Conservation (phyloP, 495 filamentous ascomycete species). For the Aspergillus asperescens region DNA sequence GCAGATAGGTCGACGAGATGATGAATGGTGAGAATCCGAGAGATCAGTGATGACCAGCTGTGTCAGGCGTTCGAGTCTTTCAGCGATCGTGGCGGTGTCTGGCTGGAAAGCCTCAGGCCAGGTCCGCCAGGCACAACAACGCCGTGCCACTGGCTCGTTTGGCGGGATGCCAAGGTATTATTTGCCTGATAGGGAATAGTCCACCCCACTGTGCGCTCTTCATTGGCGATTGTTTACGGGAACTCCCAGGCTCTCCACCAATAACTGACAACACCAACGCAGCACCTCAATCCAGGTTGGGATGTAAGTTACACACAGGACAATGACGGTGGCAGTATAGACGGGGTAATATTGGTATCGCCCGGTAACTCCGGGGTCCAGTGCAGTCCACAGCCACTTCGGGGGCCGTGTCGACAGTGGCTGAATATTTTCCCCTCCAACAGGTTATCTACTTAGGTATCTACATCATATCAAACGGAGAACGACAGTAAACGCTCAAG, state of each 20-base stretch:
- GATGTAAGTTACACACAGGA: background rate
- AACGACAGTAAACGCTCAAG: too few species aligned
- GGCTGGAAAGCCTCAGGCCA: background rate
- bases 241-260: background rate
- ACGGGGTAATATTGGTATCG: background rate
- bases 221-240: background rate
- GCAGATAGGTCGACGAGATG: background rate
- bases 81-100: background rate
- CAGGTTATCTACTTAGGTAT: too few species aligned
- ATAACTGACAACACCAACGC: background rate
- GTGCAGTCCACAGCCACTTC: too few species aligned
- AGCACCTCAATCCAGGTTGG: background rate
- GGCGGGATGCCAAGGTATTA: background rate
- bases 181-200: too few species aligned
- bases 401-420: too few species aligned
- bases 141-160: background rate
- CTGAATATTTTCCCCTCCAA: too few species aligned
- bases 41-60: background rate
- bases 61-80: background rate
- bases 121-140: background rate
- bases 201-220: too few species aligned
- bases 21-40: background rate
- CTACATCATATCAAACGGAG: too few species aligned
- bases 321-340: too few species aligned
- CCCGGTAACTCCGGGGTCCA: background rate